Evolutionary conservation across 106 monocot species (phyloP), one percentile per base, ranked within the genome.

Genomic region (Posidonia australis): DNA sequence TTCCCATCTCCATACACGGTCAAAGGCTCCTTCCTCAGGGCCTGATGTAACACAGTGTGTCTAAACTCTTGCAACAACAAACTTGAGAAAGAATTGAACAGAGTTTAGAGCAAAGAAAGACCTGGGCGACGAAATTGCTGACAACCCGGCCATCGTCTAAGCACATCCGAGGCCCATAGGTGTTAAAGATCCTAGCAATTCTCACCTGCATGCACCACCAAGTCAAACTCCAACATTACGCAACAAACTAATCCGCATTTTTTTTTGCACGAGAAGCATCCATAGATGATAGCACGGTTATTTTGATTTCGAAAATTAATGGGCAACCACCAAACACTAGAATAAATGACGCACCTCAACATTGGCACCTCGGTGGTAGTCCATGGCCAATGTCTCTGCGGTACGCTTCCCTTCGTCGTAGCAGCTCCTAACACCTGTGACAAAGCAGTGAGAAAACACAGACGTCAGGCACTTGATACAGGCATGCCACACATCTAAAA

Each of bases 81-180:
- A n/a, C n/a, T 17, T 29, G 10, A 24, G 3, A 7, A 42, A 53
- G 20, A 44, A 56, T 44, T 11, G 44, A 10, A 2, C 16, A 42
- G 49, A 36, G n/a, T 25, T 52, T 6, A 11, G 26, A 36, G 36
- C 36, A 41, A 23, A 17, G 62, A 13, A 1, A 23, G 21, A 87
- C 92, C 92, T 92, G 92, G 13, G 92, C 92, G 26, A 92, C 92
- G 53, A 92, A 92, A 59, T 92, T 92, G 68, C 92, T 88, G 68
- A 92, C 92, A 53, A 92, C 92, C 5, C 92, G 82, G 68, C 92
- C 92, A 53, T 92, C 92, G 29, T 92, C 92, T 12, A 92, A 83
- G 78, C 92, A 92, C 92, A 92, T 92, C 72, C 92, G 87, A 30
- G 92, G 92, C 10, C 92, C 92, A 44, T 92, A 92, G 0, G 92